Conservation (phyloP, 2,329 filamentous ascomycete species). For the Nemania sp. region DNA sequence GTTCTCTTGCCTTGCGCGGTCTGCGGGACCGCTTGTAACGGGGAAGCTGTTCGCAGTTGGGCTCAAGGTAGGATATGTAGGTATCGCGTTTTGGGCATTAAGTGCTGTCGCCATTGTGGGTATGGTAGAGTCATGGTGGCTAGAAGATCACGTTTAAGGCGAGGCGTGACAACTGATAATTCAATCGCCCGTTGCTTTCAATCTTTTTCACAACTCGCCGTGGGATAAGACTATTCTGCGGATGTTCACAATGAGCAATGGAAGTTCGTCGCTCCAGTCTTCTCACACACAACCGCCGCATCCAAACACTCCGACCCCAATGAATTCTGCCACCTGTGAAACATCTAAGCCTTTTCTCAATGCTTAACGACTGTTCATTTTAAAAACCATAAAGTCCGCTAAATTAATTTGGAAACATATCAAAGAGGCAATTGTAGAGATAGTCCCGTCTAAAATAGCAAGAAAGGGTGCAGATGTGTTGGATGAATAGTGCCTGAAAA, state of each 20-base stretch:
- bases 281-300: neutral
- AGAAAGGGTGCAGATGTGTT: no score
- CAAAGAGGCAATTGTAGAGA: no score
- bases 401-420: no score
- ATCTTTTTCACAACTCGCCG: neutral
- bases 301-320: neutral
- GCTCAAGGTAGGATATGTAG: neutral
- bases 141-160: no score
- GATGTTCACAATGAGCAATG: neutral
- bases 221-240: slow-evolving; percentile 1
- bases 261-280: neutral
- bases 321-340: neutral
- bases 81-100: neutral
- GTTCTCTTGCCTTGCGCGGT: slow-evolving; percentile 3
- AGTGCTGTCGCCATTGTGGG: neutral
- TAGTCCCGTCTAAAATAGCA: no score
- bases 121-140: no score
- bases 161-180: no score
- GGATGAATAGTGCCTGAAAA: no score
- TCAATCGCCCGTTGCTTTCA: neutral
- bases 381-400: no score
- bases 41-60: slow-evolving; percentile 3
- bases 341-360: no score
- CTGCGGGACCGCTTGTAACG: neutral
- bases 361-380: no score